Evolutionary conservation across 257 asterid species (phyloP), one percentile per base, ranked within the genome.

Genomic region (Solanum chiquidenum): DNA sequence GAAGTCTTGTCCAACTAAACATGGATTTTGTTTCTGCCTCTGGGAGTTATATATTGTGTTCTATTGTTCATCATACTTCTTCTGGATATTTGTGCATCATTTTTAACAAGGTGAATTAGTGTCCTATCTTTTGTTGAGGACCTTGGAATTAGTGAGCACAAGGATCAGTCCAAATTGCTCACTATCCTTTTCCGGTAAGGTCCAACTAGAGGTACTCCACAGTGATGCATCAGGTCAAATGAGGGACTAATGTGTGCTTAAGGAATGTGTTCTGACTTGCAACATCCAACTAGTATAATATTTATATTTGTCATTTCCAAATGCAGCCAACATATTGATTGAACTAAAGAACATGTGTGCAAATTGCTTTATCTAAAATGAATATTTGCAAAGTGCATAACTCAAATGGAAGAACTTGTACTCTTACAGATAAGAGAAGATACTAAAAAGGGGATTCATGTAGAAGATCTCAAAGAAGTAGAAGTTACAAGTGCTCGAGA

Each of bases 401-500:
- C 27, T 20, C 74, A 27, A 34, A 16, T 25, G 34, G 88, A 74
- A 52, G 49, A 60, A n/a, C 34, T 87, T 74, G 89, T 76, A 58
- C 75, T 83, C 74, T 58, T 91, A 88, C 93, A 96, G 99, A 94
- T 97, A 66, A 92, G 99, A 89, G 99, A 97, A 92, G 99, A 97
- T 91, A 92, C 89, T 42, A 94, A 94, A 90, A 97, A 96, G 91
- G 99, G 99, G 89, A 92, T 97, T 89, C 93, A 97, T 91, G 99
- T 97, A 11, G 99, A 97, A 89, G 95, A 96, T 93, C 93, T 95
- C 71, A 97, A 92, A 14, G 99, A 97, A 92, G 91, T 97, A 55
- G 99, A 97, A 92, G 98, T 95, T 87, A 88, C 91, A 13, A 95
- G 99, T 91, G 98, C 99, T 83, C 96, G 99, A 79, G 99, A 96